Percentiles rank a stretch among this genome's conserved stretches.
These are phyloP conservation scores for Chlamydomonas asymmetrica DNA, from an alignment of 139 green algal species.

Conservation along the genomic window DNA sequence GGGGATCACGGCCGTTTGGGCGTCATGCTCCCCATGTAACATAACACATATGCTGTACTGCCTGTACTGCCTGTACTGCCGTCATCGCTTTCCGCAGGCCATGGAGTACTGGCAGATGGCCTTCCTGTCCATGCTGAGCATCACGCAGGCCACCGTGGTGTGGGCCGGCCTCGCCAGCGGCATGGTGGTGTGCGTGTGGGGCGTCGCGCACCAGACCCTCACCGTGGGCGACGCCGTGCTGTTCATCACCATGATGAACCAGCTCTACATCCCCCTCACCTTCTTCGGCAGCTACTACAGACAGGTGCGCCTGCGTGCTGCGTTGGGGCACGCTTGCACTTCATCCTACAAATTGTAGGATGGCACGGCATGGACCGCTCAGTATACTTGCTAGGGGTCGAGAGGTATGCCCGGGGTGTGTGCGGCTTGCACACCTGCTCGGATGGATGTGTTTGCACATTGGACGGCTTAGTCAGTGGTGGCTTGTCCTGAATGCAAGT, in stretches of 20 bases:
- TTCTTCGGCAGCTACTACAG: constrained; percentile 86
- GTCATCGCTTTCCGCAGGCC: constrained; percentile 26
- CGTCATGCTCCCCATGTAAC: too few species aligned
- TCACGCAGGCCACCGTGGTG: constrained; percentile 48
- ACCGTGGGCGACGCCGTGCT: constrained; percentile 87
- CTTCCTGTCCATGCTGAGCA: constrained; percentile 49
- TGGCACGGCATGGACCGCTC: too few species aligned
- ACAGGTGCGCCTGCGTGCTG: constrained; percentile 30
- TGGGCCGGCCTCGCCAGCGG: constrained; percentile 53
- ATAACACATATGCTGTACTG: too few species aligned
- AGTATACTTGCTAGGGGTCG: too few species aligned
- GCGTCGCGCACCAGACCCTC: constrained; percentile 53
- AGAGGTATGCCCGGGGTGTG: too few species aligned
- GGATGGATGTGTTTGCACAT: too few species aligned
- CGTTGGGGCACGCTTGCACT: not conserved
- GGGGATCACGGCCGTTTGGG: too few species aligned
- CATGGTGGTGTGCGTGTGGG: constrained; percentile 67
- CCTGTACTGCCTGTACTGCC: too few species aligned
- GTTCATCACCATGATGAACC: constrained; percentile 85
- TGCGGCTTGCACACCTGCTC: too few species aligned
- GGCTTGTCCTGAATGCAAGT: too few species aligned
- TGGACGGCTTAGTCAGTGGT: too few species aligned
- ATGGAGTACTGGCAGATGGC: constrained; percentile 63
- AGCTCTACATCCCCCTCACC: constrained; percentile 89
- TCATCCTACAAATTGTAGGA: too few species aligned